These are phyloP conservation scores for Colletotrichum eleusines DNA, from an alignment of 2,329 filamentous ascomycete genomes.

Conservation along the genomic window DNA sequence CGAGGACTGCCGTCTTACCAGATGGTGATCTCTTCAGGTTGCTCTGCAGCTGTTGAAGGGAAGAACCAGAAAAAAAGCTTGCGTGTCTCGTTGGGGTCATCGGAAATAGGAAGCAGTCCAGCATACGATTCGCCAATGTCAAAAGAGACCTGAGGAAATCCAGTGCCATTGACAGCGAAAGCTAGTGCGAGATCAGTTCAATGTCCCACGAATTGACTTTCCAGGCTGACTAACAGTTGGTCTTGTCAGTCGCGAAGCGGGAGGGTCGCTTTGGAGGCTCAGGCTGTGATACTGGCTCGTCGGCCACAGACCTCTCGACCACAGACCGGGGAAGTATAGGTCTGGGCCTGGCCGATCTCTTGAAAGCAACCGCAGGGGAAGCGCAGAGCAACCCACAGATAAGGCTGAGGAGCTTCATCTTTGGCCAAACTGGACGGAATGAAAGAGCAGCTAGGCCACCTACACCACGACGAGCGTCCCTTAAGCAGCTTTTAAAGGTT, in stretches of 20 bases:
- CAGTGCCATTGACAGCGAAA: constrained; percentile 73
- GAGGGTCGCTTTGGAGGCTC: constrained; percentile 21
- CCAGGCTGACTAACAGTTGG: constrained; percentile 39
- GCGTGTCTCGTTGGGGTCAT: constrained; percentile 58
- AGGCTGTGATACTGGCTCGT: constrained; percentile 5
- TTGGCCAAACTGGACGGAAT: constrained; percentile 3
- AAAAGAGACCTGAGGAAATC: constrained; percentile 76
- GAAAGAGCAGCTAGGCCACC: background rate
- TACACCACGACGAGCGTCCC: background rate
- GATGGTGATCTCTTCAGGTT: constrained; percentile 70
- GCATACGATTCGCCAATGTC: constrained; percentile 76
- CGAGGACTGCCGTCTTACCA: constrained; percentile 53
- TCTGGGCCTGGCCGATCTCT: background rate
- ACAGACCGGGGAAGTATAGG: background rate
- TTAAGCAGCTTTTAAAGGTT: constrained; percentile 9
- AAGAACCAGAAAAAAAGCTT: constrained; percentile 78
- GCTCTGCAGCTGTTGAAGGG: constrained; percentile 63
- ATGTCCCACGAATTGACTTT: background rate
- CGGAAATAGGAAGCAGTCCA: constrained; percentile 70
- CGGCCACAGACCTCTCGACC: constrained; percentile 4
- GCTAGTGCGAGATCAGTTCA: background rate
- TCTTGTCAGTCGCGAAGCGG: constrained; percentile 42
- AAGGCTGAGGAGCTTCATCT: constrained; percentile 17
- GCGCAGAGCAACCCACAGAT: constrained; percentile 17
- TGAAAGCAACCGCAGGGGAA: constrained; percentile 11